phyloP scores from a whole-genome alignment of 139 green algal species.

The Picochlorum costavermella region DNA sequence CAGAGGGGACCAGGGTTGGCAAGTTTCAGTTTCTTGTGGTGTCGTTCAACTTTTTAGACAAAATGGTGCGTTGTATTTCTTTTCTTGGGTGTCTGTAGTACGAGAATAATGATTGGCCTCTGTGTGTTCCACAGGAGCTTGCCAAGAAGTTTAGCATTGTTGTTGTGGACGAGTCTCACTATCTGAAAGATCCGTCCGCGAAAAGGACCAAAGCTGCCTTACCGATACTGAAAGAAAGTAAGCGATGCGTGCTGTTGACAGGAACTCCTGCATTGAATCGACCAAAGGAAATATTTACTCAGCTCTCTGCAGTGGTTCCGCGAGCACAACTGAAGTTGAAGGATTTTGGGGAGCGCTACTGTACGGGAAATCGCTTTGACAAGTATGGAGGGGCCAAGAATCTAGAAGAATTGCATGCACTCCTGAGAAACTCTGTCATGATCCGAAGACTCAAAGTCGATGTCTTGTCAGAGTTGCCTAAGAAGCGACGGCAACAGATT shows the following conservation, averaged over 20 bases:
- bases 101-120: neutral
- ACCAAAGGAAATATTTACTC: constrained; percentile 61
- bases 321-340: constrained; percentile 45
- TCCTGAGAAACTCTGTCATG: constrained; percentile 76
- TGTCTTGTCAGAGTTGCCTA: constrained; percentile 83
- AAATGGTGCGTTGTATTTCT: constrained; percentile 41
- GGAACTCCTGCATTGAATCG: constrained; percentile 68
- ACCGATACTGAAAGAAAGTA: constrained; percentile 48
- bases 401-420: constrained; percentile 66
- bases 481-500: constrained; percentile 79
- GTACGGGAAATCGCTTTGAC: constrained; percentile 25
- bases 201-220: constrained; percentile 52
- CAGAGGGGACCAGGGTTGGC: neutral
- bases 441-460: constrained; percentile 83
- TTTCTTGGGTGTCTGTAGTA: neutral
- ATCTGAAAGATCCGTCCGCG: constrained; percentile 57
- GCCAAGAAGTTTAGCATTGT: constrained; percentile 16
- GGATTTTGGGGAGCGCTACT: constrained; percentile 78
- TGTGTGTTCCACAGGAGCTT: constrained; percentile 18
- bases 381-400: constrained; percentile 53
- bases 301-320: constrained; percentile 58
- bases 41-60: constrained; percentile 79
- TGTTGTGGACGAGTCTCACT: constrained; percentile 51
- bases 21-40: constrained; percentile 50
- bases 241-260: constrained; percentile 57